Base-by-base conservation (phyloP, 305 asterid species). In the Striga hermonthica region DNA sequence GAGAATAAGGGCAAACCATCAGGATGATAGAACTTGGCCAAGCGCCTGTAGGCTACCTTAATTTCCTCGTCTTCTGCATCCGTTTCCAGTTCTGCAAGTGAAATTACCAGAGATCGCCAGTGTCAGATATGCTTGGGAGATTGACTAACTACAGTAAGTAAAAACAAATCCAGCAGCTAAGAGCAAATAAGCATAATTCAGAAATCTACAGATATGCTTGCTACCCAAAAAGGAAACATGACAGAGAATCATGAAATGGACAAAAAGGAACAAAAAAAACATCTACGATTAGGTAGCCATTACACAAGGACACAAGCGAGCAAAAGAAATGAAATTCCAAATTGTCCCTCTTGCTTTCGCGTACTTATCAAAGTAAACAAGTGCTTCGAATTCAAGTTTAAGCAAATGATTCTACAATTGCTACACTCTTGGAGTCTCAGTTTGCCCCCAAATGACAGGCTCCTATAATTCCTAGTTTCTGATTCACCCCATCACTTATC, bases 21-120 rank as follows among this genome's bases (percentile, higher is more conserved):
- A 59, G 99, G 99, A 78, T 93, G 99, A 80, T 87, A 90, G 78
- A 84, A 90, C 82, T 93, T 92, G 9, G 94, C 98, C 83, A 92
- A 76, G 52, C 97, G 92, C 72, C 98, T 75, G 61, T 92, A 90
- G 37, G 98, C 82, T 69, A 79, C 69, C 84, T 93, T 93, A 72
- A 93, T 90, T 79, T 86, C 84, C 72, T 89, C 98, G 54, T 76
- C 98, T 74, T 87, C 86, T 55, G 91, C 96, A 81, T 84, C 89
- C 68, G 79, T 74, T 75, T 85, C 98, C 80, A 91, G 74, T 71
- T 89, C 98, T 91, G 90, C 52, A 74, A 71, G 69, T 10, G 11
- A 50, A 50, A 31, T 13, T 5, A 3, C 48, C 48, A 43, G 11
- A 5, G 3, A 5, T 9, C 4, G 0, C 9, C 48, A n/a, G 9